A percentile compares a stretch with the other conserved stretches of the same genome.
These are phyloP conservation scores for Cystobasidium onofrii DNA, from an alignment of 768 basidiomycete species.

Conservation along the genomic window DNA sequence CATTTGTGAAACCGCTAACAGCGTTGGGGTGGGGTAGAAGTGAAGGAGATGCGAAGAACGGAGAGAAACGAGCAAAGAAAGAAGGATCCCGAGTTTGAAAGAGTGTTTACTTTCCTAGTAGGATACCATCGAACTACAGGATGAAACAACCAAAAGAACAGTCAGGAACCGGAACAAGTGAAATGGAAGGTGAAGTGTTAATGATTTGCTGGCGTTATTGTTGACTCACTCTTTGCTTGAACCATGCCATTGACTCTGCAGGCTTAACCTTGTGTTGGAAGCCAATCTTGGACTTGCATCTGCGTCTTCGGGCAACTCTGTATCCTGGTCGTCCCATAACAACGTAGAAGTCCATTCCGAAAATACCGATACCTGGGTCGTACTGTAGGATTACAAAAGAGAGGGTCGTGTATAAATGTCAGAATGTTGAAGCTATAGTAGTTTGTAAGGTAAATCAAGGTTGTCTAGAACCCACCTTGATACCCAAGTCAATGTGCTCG, in stretches of 20 bases:
- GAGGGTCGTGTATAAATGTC: too few species aligned
- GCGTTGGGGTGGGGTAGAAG: neutral
- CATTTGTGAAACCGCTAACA: neutral
- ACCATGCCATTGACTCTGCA: conserved; percentile 87
- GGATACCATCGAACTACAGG: conserved; percentile 42
- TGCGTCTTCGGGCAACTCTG: conserved; percentile 82
- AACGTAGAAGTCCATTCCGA: conserved; percentile 95
- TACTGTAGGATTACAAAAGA: conserved; percentile 50
- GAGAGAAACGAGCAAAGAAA: neutral
- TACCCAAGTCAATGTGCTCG: conserved; percentile 97
- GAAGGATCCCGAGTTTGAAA: neutral
- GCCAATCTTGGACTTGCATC: conserved; percentile 77
- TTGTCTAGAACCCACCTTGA: conserved; percentile 49
- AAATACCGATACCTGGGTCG: conserved; percentile 95
- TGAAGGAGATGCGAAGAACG: neutral
- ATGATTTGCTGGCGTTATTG: neutral
- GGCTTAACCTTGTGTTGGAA: conserved; percentile 83
- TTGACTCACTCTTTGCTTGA: conserved; percentile 67
- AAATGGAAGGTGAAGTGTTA: neutral
- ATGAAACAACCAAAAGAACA: neutral
- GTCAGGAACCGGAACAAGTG: neutral
- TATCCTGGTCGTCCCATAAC: conserved; percentile 94
- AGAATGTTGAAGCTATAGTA: too few species aligned
- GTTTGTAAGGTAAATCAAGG: too few species aligned
- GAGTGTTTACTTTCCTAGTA: conserved; percentile 22